These are phyloP conservation scores for Candida nanaspora DNA, from an alignment of 805 yeast species.

Conservation along the genomic window DNA sequence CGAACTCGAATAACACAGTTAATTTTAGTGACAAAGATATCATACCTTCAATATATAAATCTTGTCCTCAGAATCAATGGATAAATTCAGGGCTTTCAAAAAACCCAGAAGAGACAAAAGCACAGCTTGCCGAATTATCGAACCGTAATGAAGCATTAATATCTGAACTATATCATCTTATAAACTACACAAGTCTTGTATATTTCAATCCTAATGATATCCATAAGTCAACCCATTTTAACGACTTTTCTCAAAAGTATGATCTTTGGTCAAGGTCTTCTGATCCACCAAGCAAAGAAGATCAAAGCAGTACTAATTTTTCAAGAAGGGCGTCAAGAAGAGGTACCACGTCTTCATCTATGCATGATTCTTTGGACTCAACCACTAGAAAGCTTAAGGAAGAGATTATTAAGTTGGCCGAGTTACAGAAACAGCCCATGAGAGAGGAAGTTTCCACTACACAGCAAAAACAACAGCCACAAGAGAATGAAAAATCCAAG, in stretches of 20 bases:
- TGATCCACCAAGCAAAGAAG: background rate
- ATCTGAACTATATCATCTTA: constrained; percentile 58
- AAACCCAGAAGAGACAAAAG: background rate
- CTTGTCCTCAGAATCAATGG: too few species aligned
- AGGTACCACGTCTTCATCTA: background rate
- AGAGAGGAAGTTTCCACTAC: too few species aligned
- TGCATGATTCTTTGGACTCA: too few species aligned
- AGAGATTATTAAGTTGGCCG: background rate
- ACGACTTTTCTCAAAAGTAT: background rate
- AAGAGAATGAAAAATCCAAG: background rate
- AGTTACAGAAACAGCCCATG: too few species aligned
- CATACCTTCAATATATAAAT: background rate
- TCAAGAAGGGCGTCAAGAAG: constrained; percentile 1
- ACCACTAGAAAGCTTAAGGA: constrained; percentile 4
- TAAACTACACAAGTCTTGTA: constrained; percentile 51
- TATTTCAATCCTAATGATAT: constrained; percentile 48
- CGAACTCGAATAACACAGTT: too few species aligned
- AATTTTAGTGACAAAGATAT: background rate
- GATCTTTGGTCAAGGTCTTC: background rate
- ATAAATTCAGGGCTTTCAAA: too few species aligned
- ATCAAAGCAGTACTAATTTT: background rate
- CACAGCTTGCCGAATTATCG: constrained; percentile 32
- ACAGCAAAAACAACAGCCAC: too few species aligned
- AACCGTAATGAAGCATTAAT: constrained; percentile 40
- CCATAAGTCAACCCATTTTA: background rate